Percentiles rank a stretch among this genome's conserved stretches.
Evolutionary conservation across 2,329 filamentous ascomycete species (phyloP).

Genomic region (Zasmidium angulare): DNA sequence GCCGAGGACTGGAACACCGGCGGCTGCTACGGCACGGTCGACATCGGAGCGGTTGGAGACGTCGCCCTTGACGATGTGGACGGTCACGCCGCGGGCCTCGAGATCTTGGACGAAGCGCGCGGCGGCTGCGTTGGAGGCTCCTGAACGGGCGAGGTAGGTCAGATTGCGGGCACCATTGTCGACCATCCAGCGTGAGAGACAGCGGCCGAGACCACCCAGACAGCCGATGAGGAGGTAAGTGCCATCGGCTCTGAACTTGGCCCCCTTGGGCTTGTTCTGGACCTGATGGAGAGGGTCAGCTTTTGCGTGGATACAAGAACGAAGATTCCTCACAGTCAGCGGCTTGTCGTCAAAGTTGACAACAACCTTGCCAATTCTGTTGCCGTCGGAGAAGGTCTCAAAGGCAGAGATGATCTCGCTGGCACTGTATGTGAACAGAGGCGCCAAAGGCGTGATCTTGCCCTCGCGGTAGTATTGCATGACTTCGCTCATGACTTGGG

Average conservation of each 20-base stretch:
- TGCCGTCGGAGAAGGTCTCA: neutral
- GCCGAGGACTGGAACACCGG: conserved; percentile 8
- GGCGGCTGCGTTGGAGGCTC: neutral
- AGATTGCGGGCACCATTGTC: conserved; percentile 18
- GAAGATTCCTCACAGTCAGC: neutral
- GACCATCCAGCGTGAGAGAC: neutral
- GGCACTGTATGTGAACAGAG: neutral
- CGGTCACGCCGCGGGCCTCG: neutral
- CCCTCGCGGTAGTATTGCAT: conserved; percentile 2
- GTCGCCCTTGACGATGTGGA: neutral
- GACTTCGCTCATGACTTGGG: neutral
- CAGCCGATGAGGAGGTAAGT: conserved; percentile 10
- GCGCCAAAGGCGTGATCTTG: neutral
- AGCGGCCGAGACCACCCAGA: conserved; percentile 8
- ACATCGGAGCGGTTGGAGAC: neutral
- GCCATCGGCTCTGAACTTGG: conserved; percentile 22
- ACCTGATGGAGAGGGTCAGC: neutral
- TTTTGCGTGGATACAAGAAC: neutral
- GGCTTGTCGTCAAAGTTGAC: neutral
- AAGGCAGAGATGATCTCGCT: neutral
- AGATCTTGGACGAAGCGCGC: neutral
- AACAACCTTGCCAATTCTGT: conserved; percentile 3
- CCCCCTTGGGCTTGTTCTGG: neutral
- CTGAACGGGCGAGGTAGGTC: conserved; percentile 4
- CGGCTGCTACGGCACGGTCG: neutral